Evolutionary conservation across 2,329 filamentous ascomycete genomes (phyloP), one percentile per base, ranked within the genome.

Genomic region (Lecanoromycetidae sp.): DNA sequence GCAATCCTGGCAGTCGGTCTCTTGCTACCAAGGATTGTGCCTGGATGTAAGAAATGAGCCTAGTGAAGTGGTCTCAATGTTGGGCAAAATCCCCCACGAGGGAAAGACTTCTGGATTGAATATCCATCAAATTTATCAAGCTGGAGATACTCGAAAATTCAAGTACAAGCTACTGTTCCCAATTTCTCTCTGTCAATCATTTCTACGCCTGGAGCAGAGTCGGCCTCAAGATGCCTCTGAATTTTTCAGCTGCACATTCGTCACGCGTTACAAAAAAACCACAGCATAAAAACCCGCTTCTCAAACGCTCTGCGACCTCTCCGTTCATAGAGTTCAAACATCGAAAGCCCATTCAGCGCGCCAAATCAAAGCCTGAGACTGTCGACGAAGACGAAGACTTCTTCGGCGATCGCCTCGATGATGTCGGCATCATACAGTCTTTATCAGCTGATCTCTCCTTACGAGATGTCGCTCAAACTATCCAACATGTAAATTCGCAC

Each of bases 391-490:
- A 58, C 26, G 35, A 57, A 19, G 55, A 61, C 19, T 46, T 52
- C 15, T 52, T 58, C 34, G 58, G 63, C 12, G 67, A 70, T 17
- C 61, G 61, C 25, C 64, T 80, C 3, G 68, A 72, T 2, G 74
- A 79, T 49, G 60, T 68, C 4, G 75, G 75, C 17, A 57, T 67
- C 4, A 67, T 74, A 6, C 66, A 64, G 7, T 70, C 69, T 23
- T 65, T 79, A 2, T 61, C 71, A 4, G 56, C 67, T 17, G 65
- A 71, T 15, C 59, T 70, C 1, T 60, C 64, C 4, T 67, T 71
- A 13, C 61, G 65, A 37, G 68, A 71, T 60, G 70, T 77, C 4
- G 62, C 68, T 6, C 69, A 75, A 53, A 73, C 72, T 10, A 70
- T 80, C 29, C 60, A 67, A 41, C 67, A 77, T 57, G 70, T 77